phyloP scores from a whole-genome alignment of 495 filamentous ascomycete species.

The Aspergillus carlsbadensis region DNA sequence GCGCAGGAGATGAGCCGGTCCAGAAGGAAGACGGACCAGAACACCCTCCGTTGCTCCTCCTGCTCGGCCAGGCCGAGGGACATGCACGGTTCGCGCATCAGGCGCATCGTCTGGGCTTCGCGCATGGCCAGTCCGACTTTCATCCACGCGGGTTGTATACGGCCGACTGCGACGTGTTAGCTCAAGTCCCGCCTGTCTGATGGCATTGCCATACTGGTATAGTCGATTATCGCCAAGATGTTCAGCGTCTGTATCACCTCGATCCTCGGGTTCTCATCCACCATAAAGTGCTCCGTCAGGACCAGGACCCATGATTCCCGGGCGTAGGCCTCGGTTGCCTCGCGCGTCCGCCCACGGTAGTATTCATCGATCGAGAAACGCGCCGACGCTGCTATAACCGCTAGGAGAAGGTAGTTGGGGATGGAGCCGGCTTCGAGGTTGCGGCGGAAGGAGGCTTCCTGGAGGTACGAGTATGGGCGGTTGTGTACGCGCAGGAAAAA shows the following conservation, averaged over 20 bases:
- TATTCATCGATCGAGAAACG: constrained; percentile 8
- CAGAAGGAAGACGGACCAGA: constrained; percentile 33
- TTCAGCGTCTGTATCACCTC: constrained; percentile 30
- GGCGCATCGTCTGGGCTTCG: constrained; percentile 28
- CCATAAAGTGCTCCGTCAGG: constrained; percentile 25
- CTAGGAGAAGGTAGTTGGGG: too few species aligned
- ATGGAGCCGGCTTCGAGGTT: constrained; percentile 10
- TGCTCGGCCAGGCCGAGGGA: constrained; percentile 1
- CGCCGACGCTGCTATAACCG: too few species aligned
- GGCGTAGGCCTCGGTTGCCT: constrained; percentile 24
- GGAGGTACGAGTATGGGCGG: constrained; percentile 33
- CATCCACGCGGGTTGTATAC: constrained; percentile 25
- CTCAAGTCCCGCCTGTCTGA: too few species aligned
- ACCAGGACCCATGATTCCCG: constrained; percentile 31
- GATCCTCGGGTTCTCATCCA: constrained; percentile 23
- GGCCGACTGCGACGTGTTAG: too few species aligned
- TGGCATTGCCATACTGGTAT: too few species aligned
- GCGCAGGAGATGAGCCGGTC: constrained; percentile 34
- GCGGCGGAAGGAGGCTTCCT: constrained; percentile 26
- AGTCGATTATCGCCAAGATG: constrained; percentile 26
- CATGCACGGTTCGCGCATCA: constrained; percentile 27
- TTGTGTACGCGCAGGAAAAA: constrained; percentile 32
- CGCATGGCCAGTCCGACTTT: constrained; percentile 34
- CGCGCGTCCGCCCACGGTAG: constrained; percentile 15
- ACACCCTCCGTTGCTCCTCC: neutral